Evolutionary conservation across 2,329 filamentous ascomycete genomes (phyloP), one percentile per base, ranked within the genome.

Genomic region (Xylariaceae sp.): DNA sequence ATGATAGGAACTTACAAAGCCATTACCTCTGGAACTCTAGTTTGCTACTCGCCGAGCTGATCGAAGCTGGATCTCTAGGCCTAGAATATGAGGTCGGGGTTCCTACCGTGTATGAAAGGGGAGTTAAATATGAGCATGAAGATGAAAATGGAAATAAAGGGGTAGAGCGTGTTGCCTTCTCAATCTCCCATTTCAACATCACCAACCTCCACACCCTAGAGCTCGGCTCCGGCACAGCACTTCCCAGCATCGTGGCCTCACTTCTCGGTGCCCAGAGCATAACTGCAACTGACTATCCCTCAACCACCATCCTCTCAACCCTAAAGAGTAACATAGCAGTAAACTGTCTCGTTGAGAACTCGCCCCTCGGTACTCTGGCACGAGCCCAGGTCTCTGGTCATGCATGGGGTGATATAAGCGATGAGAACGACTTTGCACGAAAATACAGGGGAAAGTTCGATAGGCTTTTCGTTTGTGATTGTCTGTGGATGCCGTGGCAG

Each of bases 1-100:
- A 74, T 30, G 78, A 82, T 58, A 70, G 83, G 44, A 66, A 68
- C 17, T 75, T 89, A 40, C 89, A 88, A 63, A 82, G 82, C 53
- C 86, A 90, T 63, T 88, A 85, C 65, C 68, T 89, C 22, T 90
- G 86, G 86, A 90, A 90, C 67, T 75, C 85, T 6, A 75, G 73
- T 15, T 65, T 83, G 42, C 66, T 79, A 55, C 69, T 81, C 1
- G 78, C 76, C 9, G 79, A 81, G 66, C 68, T 81, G 27, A 68
- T 82, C 48, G 80, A 83, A 63, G 71, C 71, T 7, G 75, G 73
- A 39, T 69, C 72, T 6, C 58, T 78, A 18, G 58, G 57, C 12
- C 39, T 66, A 6, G 46, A 45, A 10, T 42, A 52, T 6, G 7
- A 9, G 4, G 27, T 35, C 31, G 42, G 19, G 14, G 41, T n/a